These are phyloP conservation scores for Musa itinerans DNA, from an alignment of 176 grass and related monocot genomes.

Conservation along the genomic window DNA sequence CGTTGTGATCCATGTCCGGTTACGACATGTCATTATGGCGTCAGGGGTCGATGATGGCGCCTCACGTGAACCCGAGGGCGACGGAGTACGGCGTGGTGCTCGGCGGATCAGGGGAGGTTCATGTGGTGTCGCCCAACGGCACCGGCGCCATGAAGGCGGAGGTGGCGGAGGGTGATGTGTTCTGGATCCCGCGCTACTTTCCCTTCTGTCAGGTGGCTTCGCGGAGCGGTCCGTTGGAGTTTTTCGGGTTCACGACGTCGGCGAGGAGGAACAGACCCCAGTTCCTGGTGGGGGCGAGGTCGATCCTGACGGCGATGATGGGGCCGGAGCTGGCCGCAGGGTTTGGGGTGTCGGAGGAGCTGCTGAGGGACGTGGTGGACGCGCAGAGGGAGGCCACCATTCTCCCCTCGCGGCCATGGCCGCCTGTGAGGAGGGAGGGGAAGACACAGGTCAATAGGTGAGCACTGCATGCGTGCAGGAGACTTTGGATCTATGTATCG, in stretches of 20 bases:
- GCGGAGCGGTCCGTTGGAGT: conserved; percentile 48
- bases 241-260: conserved; percentile 94
- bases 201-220: conserved; percentile 81
- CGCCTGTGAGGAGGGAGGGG: neutral
- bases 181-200: conserved; percentile 82
- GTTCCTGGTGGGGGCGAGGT: conserved; percentile 51
- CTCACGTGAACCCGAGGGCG: conserved; percentile 74
- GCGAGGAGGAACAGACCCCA: conserved; percentile 58
- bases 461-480: neutral
- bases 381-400: conserved; percentile 49
- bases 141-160: conserved; percentile 50
- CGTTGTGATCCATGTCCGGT: neutral
- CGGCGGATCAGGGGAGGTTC: conserved; percentile 39
- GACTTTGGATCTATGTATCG: too few relatives aligned
- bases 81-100: conserved; percentile 80
- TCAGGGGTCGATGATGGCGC: conserved; percentile 83
- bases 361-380: conserved; percentile 27
- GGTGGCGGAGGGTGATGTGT: conserved; percentile 56
- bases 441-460: conserved; percentile 7
- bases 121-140: conserved; percentile 78
- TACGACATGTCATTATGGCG: neutral
- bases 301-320: conserved; percentile 45
- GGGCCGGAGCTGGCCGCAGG: conserved; percentile 68
- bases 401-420: conserved; percentile 32
- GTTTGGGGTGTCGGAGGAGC: conserved; percentile 43